phyloP scores from a whole-genome alignment of 148 eudicot genomes.

The Cornus controversa region DNA sequence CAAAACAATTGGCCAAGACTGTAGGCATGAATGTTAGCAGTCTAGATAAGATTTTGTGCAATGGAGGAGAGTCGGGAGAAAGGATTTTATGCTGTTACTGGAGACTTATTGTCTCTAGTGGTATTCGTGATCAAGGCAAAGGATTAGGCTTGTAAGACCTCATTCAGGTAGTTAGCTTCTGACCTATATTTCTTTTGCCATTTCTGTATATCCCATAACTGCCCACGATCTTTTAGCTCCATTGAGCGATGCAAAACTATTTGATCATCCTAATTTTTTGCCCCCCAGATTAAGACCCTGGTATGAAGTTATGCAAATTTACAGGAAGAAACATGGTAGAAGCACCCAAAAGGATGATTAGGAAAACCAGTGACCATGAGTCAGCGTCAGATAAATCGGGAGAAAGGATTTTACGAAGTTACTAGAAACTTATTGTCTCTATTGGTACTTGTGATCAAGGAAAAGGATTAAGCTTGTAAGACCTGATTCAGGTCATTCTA shows the following conservation, averaged over 20 bases:
- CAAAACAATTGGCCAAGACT: no score
- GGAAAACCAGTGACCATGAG: neutral
- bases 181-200: no score
- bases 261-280: no score
- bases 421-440: conserved; percentile 15
- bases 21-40: conserved; percentile 13
- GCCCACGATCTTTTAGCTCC: no score
- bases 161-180: conserved; percentile 13
- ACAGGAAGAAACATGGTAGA: no score
- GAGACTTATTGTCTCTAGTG: conserved; percentile 17
- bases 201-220: no score
- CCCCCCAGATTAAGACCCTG: no score
- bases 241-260: no score
- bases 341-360: conserved; percentile 7
- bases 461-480: conserved; percentile 21
- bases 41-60: conserved; percentile 16
- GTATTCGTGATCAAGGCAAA: conserved; percentile 20
- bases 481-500: conserved; percentile 28
- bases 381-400: conserved; percentile 2
- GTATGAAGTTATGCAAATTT: neutral
- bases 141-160: conserved; percentile 24
- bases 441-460: conserved; percentile 20
- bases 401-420: conserved; percentile 9
- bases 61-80: conserved; percentile 17
- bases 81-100: conserved; percentile 10